phyloP scores from a whole-genome alignment of 2,329 filamentous ascomycete species.

The Waltergamsia citrina region DNA sequence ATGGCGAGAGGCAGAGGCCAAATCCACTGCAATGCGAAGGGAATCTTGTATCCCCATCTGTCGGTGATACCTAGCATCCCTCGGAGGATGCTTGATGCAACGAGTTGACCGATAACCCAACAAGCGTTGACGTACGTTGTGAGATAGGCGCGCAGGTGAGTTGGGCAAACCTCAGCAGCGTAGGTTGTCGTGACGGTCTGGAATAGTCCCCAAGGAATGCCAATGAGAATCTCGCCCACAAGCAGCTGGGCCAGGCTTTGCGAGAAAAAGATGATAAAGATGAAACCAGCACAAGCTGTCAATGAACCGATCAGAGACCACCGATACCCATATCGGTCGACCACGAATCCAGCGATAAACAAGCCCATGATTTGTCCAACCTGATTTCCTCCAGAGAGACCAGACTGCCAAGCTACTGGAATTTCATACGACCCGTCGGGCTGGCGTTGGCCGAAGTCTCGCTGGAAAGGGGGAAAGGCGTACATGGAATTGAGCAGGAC shows the following conservation, averaged over 20 bases:
- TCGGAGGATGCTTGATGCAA: conserved; percentile 35
- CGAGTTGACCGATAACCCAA: conserved; percentile 46
- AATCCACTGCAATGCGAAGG: conserved; percentile 43
- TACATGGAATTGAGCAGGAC: conserved; percentile 29
- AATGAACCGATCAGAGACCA: conserved; percentile 37
- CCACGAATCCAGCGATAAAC: conserved; percentile 40
- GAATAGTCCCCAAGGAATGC: conserved; percentile 43
- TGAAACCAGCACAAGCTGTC: conserved; percentile 32
- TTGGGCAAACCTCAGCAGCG: conserved; percentile 40
- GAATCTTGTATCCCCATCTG: conserved; percentile 39
- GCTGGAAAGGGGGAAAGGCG: conserved; percentile 27
- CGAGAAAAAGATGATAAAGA: conserved; percentile 46
- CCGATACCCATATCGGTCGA: conserved; percentile 41
- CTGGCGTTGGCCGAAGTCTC: conserved; percentile 25
- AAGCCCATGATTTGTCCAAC: conserved; percentile 47
- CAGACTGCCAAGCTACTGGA: conserved; percentile 47
- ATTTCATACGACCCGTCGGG: conserved; percentile 31
- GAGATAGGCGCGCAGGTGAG: conserved; percentile 38
- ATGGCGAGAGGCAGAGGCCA: conserved; percentile 38
- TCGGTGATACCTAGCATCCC: conserved; percentile 25
- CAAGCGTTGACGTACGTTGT: conserved; percentile 48
- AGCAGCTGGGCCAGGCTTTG: conserved; percentile 34
- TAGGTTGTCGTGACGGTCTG: conserved; percentile 43
- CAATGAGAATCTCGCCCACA: conserved; percentile 36
- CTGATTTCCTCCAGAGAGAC: conserved; percentile 40